Evolutionary conservation across 192 early-diverging fungal genomes (phyloP), one percentile per base, ranked within the genome.

Genomic region (Rhizoclosmatium sp.): DNA sequence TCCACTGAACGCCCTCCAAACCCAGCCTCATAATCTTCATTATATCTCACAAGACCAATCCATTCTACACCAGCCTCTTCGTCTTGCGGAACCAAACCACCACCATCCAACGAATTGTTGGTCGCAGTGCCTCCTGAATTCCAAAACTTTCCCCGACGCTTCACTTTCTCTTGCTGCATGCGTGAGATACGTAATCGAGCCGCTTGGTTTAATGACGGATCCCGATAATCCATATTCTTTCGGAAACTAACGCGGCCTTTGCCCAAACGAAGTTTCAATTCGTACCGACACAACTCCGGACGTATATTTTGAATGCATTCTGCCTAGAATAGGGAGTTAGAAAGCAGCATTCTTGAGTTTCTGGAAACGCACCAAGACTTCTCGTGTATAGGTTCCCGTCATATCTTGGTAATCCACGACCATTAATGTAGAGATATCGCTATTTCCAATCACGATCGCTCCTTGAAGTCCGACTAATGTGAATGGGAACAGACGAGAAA

Each of bases 391-490:
- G 66, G 84, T 87, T 3, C 93, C 90, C 59, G 79, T 81, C 0
- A 90, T 83, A 39, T 86, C 86, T 47, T 88, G 82, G 68, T 89
- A 93, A 5, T 90, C 82, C 2, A 86, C 68, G 2, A 93, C 87
- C 0, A 93, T 47, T 42, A 93, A 84, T 2, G 91, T 87, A 4
- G 85, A 86, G 7, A 93, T 75, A 75, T 93, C 89, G 9, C 86
- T 82, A 72, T 93, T 92, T 9, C 94, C 94, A 65, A 94, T 80
- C 14, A 93, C 90, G 47, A 95, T 83, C 2, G 92, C 88, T 2
- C 94, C 10, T 84, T 85, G 56, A 14, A 71, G 40, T 14, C 88
- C 88, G 3, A 87, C 89, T 51, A 94, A 83, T 60, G 93, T 87
- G 58, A 94, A 80, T 1, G 94, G 94, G 45, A 95, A 69, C 19